Evolutionary conservation across 768 basidiomycete species (phyloP).

Genomic region (Tricholoma hemisulphureum): DNA sequence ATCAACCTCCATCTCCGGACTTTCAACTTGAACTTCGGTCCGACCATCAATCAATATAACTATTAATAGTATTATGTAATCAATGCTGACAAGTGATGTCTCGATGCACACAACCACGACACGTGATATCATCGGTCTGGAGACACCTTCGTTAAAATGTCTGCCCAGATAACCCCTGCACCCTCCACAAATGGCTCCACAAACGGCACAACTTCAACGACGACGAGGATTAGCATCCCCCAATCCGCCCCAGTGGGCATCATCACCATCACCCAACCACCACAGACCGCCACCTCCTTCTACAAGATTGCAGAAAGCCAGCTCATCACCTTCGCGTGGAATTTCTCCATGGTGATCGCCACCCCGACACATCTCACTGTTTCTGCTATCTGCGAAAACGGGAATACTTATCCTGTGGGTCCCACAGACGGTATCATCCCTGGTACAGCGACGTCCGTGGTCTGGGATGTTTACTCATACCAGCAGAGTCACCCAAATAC

Average conservation of each 20-base stretch:
- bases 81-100: neutral
- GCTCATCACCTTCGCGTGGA: slow-evolving; percentile 88
- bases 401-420: slow-evolving; percentile 87
- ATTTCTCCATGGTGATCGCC: slow-evolving; percentile 70
- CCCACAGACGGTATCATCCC: slow-evolving; percentile 69
- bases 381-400: slow-evolving; percentile 79
- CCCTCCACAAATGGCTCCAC: neutral
- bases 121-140: too few species aligned
- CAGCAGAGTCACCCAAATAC: slow-evolving; percentile 58
- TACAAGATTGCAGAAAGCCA: slow-evolving; percentile 81
- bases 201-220: neutral
- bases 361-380: slow-evolving; percentile 77
- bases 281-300: slow-evolving; percentile 76
- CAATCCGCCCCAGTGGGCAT: slow-evolving; percentile 57
- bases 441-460: slow-evolving; percentile 66
- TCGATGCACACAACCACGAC: too few species aligned
- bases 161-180: neutral
- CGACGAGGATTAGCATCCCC: slow-evolving; percentile 37
- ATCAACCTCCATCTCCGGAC: slow-evolving; percentile 3
- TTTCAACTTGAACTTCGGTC: neutral
- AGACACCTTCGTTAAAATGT: neutral
- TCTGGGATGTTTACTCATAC: slow-evolving; percentile 81
- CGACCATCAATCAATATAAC: neutral
- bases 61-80: neutral
- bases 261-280: slow-evolving; percentile 78